Evolutionary conservation across 495 filamentous ascomycete species (phyloP), one percentile per base, ranked within the genome.

Genomic region (Mytilinidion resinicola): DNA sequence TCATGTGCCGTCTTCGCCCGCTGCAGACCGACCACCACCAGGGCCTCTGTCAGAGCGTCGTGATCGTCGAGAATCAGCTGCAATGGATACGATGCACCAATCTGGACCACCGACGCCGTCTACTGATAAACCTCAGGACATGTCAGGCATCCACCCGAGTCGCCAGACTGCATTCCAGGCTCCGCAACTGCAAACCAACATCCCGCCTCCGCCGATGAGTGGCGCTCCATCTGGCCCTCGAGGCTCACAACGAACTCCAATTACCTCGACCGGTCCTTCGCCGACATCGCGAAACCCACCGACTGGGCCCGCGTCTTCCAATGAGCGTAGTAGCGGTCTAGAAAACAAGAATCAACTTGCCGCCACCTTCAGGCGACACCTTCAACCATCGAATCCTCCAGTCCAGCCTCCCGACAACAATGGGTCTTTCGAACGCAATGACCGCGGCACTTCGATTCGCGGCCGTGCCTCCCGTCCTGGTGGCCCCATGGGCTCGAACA

Each of bases 121-220:
- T 9, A 42, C 55, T 15, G 65, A 64, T 19, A 15, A 53, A 9
- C 48, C 62, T 48, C 20, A 38, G 42, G 46, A 60, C 41, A 53
- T 54, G 6, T 20, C 66, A 14, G 56, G 62, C 21, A 57, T 72
- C 20, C 71, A 73, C 55, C 71, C 71, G 3, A 72, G 67, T 52
- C 70, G 70, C 0, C 35, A 69, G 47, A 53, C 25, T 12, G 51
- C 65, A 34, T 51, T 70, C 48, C 42, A 52, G 17, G 34, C 35
- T n/a, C 57, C 59, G 3, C 59, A 58, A 19, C 42, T 66, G 25
- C 68, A 67, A 33, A 69, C 66, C 4, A 58, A 70, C 21, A 21
- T 60, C 12, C 57, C 46, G 8, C 30, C 50, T 33, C 17, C 38
- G 35, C 57, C 55, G 5, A 30, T 30, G 25, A 30, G 25, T 30